Base-by-base conservation (phyloP, 768 basidiomycete species). In the Leccinellum albellum region DNA sequence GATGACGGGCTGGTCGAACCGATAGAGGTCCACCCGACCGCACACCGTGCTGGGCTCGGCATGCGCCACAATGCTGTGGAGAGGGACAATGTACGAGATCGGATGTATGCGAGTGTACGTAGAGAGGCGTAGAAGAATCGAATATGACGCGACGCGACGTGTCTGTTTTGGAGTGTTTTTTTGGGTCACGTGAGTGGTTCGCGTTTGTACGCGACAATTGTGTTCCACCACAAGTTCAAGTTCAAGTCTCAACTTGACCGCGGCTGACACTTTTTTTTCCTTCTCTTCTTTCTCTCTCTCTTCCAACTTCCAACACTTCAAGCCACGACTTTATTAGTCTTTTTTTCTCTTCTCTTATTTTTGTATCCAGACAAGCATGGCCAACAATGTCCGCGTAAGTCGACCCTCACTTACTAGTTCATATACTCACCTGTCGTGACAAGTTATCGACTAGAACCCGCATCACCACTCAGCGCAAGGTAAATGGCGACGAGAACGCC, bases 401-500 rank as follows among this genome's bases (percentile, higher is more conserved):
- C 3, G 57, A 45, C 58, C 58, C 15, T 35, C 17, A 0, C 15
- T 35, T 32, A 14, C 20, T 12, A 14, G 24, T 55, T 50, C 37
- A 55, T 28, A 42, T 61, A 12, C 48, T 54, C 15, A 63, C 55
- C 35, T 51, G 2, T 46, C 35, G 40, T 61, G 61, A 58, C 61
- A 63, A 91, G 89, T 70, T 86, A 64, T 83, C 87, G 55, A 78
- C 85, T 75, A 86, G 89, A 65, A 74, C 76, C 60, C 84, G 89
- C 64, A 74, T 80, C 48, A 76, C 84, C 62, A 75, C 82, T 62
- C 85, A 85, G 70, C 87, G 89, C 64, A 81, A 78, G 70, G 74
- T 73, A 67, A 89, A 87, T 71, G 82, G 75, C 59, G 90, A 91
- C 70, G 90, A 91, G 76, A 91, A 92, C 67, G 87, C 89, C 50